Conservation (phyloP, 495 filamentous ascomycete species). For the Penicillium daleae region DNA sequence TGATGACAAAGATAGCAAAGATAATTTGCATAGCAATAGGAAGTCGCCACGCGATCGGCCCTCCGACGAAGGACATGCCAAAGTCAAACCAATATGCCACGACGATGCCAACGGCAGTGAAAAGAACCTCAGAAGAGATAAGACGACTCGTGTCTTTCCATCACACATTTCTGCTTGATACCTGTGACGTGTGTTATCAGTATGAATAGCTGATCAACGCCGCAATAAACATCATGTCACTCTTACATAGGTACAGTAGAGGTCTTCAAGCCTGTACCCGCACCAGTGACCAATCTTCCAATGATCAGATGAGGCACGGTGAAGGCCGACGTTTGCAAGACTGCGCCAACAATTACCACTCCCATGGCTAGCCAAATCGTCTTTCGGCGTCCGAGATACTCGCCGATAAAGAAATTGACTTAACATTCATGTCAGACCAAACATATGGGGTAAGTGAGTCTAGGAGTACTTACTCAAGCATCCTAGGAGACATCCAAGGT, state of each 20-base stretch:
- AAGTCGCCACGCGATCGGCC: constrained; percentile 50
- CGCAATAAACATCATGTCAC: constrained; percentile 15
- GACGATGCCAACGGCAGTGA: constrained; percentile 44
- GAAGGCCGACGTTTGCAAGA: constrained; percentile 48
- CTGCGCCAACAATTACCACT: constrained; percentile 45
- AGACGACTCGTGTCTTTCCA: constrained; percentile 42
- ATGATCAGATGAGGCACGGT: constrained; percentile 52
- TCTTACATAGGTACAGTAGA: constrained; percentile 7
- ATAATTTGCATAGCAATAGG: constrained; percentile 52
- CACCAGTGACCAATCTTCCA: constrained; percentile 52
- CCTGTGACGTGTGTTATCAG: neutral
- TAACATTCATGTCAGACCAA: no score
- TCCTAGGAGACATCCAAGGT: constrained; percentile 54
- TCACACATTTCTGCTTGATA: constrained; percentile 43
- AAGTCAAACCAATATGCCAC: constrained; percentile 57
- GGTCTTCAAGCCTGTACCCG: constrained; percentile 55
- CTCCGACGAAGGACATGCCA: constrained; percentile 46
- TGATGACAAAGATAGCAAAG: constrained; percentile 45
- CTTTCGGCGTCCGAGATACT: no score
- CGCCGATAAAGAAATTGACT: no score
- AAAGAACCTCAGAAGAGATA: constrained; percentile 50
- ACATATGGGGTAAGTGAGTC: no score
- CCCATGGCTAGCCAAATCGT: neutral
- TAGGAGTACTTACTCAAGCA: constrained; percentile 29
- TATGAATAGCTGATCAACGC: neutral